Evolutionary conservation across 805 yeast genomes (phyloP).

Genomic region (Starmerella etchellsii): DNA sequence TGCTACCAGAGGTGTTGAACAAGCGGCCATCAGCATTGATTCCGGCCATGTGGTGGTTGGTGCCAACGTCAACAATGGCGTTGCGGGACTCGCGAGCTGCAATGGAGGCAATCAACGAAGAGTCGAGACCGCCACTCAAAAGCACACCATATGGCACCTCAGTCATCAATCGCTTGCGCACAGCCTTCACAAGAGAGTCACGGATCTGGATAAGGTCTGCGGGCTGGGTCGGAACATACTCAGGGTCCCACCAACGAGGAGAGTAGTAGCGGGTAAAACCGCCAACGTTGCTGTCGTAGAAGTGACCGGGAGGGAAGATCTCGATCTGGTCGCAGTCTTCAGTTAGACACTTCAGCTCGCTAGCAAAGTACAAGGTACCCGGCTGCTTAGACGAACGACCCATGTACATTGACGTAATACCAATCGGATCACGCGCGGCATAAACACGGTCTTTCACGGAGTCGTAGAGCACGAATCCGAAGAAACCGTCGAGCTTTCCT

Average conservation of each 20-base stretch:
- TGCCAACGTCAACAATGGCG: conserved; percentile 57
- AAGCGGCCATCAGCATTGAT: conserved; percentile 80
- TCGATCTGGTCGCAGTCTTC: conserved; percentile 88
- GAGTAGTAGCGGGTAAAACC: conserved; percentile 79
- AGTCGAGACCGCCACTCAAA: conserved; percentile 94
- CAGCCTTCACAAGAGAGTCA: conserved; percentile 79
- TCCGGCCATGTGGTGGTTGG: conserved; percentile 65
- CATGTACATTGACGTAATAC: conserved; percentile 91
- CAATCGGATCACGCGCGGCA: conserved; percentile 98
- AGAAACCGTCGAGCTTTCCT: conserved; percentile 92
- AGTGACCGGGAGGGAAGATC: conserved; percentile 98
- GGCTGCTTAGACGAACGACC: conserved; percentile 64
- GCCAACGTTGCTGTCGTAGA: conserved; percentile 72
- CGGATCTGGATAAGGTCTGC: conserved; percentile 64
- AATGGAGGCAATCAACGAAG: conserved; percentile 89
- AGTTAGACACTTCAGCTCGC: conserved; percentile 84
- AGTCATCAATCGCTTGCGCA: conserved; percentile 97
- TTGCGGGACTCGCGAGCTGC: conserved; percentile 91
- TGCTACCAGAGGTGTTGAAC: conserved; percentile 45
- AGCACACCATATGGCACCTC: conserved; percentile 99
- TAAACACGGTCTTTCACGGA: conserved; percentile 69
- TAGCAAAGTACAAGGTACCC: conserved; percentile 74
- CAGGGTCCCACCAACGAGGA: conserved; percentile 91
- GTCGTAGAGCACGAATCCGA: conserved; percentile 88
- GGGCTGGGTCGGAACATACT: conserved; percentile 57